Percentiles rank a stretch among this genome's conserved stretches.
Evolutionary conservation across 805 yeast genomes (phyloP).

Genomic region (Lachancea waltii): DNA sequence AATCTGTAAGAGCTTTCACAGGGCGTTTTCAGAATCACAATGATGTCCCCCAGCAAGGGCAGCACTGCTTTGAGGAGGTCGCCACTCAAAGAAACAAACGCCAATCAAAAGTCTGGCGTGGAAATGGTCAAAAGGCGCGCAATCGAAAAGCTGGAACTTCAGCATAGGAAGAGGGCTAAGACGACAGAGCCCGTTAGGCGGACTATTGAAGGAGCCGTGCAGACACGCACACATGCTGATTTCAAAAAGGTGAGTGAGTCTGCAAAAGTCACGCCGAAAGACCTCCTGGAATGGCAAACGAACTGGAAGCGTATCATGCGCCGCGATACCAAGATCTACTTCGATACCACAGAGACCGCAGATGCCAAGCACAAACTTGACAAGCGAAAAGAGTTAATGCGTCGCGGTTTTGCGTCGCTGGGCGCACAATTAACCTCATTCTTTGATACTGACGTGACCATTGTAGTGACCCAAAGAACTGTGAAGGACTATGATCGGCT

Average conservation of each 20-base stretch:
- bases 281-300: conserved; percentile 52
- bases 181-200: conserved; percentile 26
- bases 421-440: conserved; percentile 56
- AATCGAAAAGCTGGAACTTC: conserved; percentile 20
- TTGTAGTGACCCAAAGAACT: conserved; percentile 66
- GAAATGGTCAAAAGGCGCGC: conserved; percentile 22
- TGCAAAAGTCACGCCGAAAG: conserved; percentile 30
- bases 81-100: conserved; percentile 31
- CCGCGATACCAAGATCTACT: conserved; percentile 48
- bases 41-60: neutral
- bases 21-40: neutral
- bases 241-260: conserved; percentile 12
- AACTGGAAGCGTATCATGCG: conserved; percentile 59
- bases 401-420: conserved; percentile 32
- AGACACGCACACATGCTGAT: conserved; percentile 17
- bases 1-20: neutral
- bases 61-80: conserved; percentile 15
- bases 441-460: conserved; percentile 59
- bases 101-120: conserved; percentile 18
- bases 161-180: conserved; percentile 16
- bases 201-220: conserved; percentile 34
- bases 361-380: conserved; percentile 23
- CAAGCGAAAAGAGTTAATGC: conserved; percentile 25
- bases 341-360: conserved; percentile 42
- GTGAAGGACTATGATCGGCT: conserved; percentile 37